Evolutionary conservation across 805 yeast species (phyloP).

Genomic region (Candida broadrunensis): DNA sequence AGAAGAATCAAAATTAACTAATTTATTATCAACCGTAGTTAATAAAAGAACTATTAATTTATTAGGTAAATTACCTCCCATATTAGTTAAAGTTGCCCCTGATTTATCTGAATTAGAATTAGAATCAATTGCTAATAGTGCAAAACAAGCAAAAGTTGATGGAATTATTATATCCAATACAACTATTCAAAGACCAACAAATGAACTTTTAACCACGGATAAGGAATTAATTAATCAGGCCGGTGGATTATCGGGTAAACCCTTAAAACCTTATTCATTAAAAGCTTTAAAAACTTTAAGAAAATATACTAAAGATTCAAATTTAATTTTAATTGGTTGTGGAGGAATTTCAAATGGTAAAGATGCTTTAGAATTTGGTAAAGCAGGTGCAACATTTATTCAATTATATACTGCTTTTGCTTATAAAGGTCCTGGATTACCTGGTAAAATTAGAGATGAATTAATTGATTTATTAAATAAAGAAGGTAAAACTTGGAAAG

Average conservation of each 20-base stretch:
- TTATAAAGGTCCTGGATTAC: conserved; percentile 87
- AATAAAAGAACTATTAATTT: conserved; percentile 57
- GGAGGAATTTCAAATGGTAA: conserved; percentile 89
- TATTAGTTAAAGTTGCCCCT: conserved; percentile 90
- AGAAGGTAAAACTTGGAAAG: conserved; percentile 82
- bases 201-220: conserved; percentile 48
- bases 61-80: conserved; percentile 61
- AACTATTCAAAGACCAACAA: conserved; percentile 75
- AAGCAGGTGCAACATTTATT: conserved; percentile 90
- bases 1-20: conserved; percentile 67
- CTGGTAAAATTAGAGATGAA: conserved; percentile 42
- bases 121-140: conserved; percentile 76
- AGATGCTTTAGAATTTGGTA: conserved; percentile 88
- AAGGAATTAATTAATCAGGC: conserved; percentile 47
- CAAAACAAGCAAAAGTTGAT: conserved; percentile 74
- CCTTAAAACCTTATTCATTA: conserved; percentile 76
- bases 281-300: conserved; percentile 69
- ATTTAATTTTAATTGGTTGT: conserved; percentile 81
- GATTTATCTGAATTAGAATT: conserved; percentile 82
- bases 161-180: conserved; percentile 94
- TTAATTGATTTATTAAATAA: conserved; percentile 48
- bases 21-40: conserved; percentile 63
- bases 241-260: conserved; percentile 94
- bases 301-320: conserved; percentile 70
- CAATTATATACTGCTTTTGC: conserved; percentile 89